Evolutionary conservation across 2,329 filamentous ascomycete genomes (phyloP), one percentile per base, ranked within the genome.

Genomic region (Exophiala sp.): DNA sequence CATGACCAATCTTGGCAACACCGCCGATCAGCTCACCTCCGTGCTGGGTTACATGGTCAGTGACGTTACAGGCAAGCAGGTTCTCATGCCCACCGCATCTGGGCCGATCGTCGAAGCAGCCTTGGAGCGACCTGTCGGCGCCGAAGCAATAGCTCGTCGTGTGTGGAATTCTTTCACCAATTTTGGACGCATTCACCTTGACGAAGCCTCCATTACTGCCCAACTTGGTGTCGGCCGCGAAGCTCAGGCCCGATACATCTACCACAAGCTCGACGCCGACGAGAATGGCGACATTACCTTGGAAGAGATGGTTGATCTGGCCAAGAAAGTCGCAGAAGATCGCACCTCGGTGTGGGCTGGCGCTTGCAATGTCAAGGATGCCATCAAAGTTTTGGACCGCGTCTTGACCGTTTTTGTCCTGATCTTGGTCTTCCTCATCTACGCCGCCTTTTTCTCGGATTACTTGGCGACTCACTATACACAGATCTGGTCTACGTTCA

Each of bases 271-370:
- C 9, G 68, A 70, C 42, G 55, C 61, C 2, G 68, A 70, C 48
- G 62, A 60, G 32, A 69, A 70, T 45, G 68, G 67, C 21, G 67
- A 69, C 59, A 60, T 71, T 38, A 66, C 63, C 41, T 47, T 69
- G 8, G 65, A 69, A 9, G 68, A 70, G 50, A 71, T 71, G 68
- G 49, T 67, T 34, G 62, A 65, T 10, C 60, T 67, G 11, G 64
- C 63, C 35, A 52, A 60, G 24, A 64, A 69, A 21, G 59, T 67
- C 11, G 64, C 64, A 20, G 41, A 56, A 16, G 66, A 70, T 10
- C 59, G 67, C 7, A 66, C 68, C 57, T 62, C 63, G 35, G 62
- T 68, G 29, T 63, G 65, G 12, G 60, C 58, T 29, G 63, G 60
- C 16, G 67, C 68, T 62, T 62, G 65, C 49, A 68, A 71, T 50